phyloP scores from a whole-genome alignment of 2,329 filamentous ascomycete species.

The Raffaelea deltoideospora region DNA sequence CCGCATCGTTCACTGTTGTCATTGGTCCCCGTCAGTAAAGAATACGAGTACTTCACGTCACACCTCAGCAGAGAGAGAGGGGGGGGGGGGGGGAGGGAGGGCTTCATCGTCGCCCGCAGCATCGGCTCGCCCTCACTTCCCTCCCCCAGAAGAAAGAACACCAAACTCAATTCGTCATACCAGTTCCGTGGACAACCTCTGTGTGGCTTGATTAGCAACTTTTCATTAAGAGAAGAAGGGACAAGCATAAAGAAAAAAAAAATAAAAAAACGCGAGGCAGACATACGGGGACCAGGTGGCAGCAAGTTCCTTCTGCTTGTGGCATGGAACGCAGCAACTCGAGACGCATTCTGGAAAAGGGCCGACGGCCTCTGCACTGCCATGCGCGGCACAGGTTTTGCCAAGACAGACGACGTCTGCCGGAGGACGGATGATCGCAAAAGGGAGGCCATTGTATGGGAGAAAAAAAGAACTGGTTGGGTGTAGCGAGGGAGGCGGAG shows the following conservation, averaged over 20 bases:
- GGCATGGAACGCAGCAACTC: conserved; percentile 74
- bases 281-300: conserved; percentile 73
- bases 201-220: conserved; percentile 2
- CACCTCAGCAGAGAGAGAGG: neutral
- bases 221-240: neutral
- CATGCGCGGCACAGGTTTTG: conserved; percentile 10
- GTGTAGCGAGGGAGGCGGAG: too few species aligned
- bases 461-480: too few species aligned
- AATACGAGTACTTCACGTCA: too few species aligned
- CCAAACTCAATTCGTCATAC: conserved; percentile 29
- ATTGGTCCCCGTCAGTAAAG: too few species aligned
- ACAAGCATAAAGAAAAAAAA: neutral
- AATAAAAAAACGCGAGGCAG: neutral
- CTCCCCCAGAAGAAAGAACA: too few species aligned
- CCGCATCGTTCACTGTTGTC: conserved; percentile 82
- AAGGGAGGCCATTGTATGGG: conserved; percentile 36
- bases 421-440: conserved; percentile 38
- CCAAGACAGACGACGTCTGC: conserved; percentile 27
- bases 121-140: too few species aligned
- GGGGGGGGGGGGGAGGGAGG: neutral
- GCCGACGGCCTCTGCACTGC: conserved; percentile 11
- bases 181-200: conserved; percentile 63
- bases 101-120: too few species aligned
- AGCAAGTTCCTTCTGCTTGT: conserved; percentile 62
- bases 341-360: conserved; percentile 23